phyloP scores from a whole-genome alignment of 306 rosid genomes.

The Begonia masoniana region DNA sequence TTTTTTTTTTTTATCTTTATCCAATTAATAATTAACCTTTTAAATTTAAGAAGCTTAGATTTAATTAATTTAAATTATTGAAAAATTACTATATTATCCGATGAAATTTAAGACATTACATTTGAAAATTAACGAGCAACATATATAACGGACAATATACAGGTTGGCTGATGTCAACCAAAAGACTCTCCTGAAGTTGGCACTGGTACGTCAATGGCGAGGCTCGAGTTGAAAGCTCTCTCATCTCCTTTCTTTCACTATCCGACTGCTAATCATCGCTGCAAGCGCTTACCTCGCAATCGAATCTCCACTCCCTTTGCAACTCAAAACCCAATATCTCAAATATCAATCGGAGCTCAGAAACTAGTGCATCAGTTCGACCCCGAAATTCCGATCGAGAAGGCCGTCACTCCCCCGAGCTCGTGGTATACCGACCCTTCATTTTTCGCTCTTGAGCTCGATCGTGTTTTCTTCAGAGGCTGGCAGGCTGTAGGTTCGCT shows the following conservation, averaged over 20 bases:
- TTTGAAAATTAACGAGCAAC: no score
- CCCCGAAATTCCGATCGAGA: constrained; percentile 49
- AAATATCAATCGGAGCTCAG: constrained; percentile 3
- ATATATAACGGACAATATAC: no score
- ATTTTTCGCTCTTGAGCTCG: constrained; percentile 51
- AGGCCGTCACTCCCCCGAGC: constrained; percentile 75
- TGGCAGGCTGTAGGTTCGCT: constrained; percentile 85
- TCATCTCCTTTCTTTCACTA: constrained; percentile 3
- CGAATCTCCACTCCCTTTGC: constrained; percentile 12
- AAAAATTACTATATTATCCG: no score
- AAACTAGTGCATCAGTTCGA: constrained; percentile 41
- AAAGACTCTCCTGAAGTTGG: no score
- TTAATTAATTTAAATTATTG: no score
- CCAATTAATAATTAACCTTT: no score
- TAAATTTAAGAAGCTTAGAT: no score
- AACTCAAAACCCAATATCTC: constrained; percentile 9
- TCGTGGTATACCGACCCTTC: constrained; percentile 73
- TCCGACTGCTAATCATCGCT: constrained; percentile 8
- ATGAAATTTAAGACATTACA: no score
- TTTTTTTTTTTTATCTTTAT: no score
- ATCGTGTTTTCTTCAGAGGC: constrained; percentile 57
- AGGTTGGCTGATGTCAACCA: no score
- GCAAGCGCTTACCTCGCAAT: constrained; percentile 5
- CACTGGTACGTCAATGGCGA: constrained; percentile 2
- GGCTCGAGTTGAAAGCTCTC: constrained; percentile 8